Conservation (phyloP, 78 protist genomes). For the Monosiga brevicollis region DNA sequence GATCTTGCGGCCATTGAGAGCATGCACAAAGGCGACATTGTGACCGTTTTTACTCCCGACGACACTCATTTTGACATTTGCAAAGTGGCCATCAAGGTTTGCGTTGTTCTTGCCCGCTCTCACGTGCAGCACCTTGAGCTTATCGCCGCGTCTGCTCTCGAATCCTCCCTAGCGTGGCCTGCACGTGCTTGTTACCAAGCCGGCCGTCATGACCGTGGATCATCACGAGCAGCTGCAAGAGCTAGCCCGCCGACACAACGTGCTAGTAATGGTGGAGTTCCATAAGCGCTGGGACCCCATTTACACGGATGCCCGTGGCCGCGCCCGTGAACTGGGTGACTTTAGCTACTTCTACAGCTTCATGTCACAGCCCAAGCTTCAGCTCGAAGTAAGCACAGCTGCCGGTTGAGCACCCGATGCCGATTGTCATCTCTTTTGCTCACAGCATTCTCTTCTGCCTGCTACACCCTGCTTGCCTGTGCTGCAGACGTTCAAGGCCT, state of each 20-base stretch:
- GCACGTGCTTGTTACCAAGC: constrained; percentile 56
- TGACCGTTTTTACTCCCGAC: constrained; percentile 54
- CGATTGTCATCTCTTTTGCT: no score
- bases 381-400: no score
- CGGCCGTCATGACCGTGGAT: constrained; percentile 32
- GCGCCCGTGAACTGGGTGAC: constrained; percentile 14
- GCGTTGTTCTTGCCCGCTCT: neutral
- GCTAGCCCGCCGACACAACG: neutral
- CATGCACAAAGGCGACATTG: constrained; percentile 15
- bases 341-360: constrained; percentile 8
- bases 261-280: constrained; percentile 26
- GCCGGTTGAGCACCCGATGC: no score
- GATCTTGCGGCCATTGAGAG: neutral
- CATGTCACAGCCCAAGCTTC: constrained; percentile 49
- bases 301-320: constrained; percentile 26
- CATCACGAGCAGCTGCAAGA: constrained; percentile 21
- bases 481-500: constrained; percentile 26
- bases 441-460: no score
- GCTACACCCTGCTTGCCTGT: no score
- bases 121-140: neutral
- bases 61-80: constrained; percentile 47
- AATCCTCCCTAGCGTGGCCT: no score
- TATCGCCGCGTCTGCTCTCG: no score
- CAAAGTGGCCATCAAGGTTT: constrained; percentile 12
- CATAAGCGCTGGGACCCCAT: constrained; percentile 45